Evolutionary conservation across 441 rosid genomes (phyloP).

Genomic region (Melastoma candidum): DNA sequence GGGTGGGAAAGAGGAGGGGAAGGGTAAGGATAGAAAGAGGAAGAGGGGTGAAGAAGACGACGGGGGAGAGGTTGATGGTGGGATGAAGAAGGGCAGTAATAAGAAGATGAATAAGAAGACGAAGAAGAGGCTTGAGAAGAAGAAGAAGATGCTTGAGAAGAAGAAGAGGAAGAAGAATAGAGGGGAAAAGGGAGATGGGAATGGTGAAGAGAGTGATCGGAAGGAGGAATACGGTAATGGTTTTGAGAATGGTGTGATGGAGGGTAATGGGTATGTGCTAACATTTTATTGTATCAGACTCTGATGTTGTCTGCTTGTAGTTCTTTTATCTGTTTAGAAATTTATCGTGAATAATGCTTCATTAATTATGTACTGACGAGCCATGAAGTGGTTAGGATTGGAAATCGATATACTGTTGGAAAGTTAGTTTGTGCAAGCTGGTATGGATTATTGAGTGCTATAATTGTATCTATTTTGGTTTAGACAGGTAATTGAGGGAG

Average conservation of each 20-base stretch:
- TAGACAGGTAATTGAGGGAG: no score
- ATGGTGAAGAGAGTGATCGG: slow-evolving; percentile 5
- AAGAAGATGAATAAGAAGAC: slow-evolving; percentile 25
- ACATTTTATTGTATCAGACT: background rate
- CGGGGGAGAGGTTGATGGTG: slow-evolving; percentile 15
- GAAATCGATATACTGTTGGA: no score
- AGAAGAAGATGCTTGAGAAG: slow-evolving; percentile 19
- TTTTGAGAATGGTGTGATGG: slow-evolving; percentile 6
- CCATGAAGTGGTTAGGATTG: no score
- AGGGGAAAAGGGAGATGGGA: slow-evolving; percentile 14
- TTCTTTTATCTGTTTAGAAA: no score
- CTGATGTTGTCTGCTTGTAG: no score
- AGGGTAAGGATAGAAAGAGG: slow-evolving; percentile 32
- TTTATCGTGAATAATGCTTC: no score
- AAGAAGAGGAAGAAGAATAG: slow-evolving; percentile 11
- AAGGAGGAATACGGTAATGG: slow-evolving; percentile 7
- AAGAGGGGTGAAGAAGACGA: slow-evolving; percentile 14
- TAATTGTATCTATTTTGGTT: no score
- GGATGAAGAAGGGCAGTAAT: slow-evolving; percentile 13
- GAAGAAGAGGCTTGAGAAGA: slow-evolving; percentile 30
- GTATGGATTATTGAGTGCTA: no score
- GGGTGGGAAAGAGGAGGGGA: slow-evolving; percentile 10
- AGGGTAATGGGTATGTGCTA: slow-evolving; percentile 26
- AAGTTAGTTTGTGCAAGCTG: no score
- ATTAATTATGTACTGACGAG: no score